These are phyloP conservation scores for Russula griseocarnosa DNA, from an alignment of 768 basidiomycete genomes.

Conservation along the genomic window DNA sequence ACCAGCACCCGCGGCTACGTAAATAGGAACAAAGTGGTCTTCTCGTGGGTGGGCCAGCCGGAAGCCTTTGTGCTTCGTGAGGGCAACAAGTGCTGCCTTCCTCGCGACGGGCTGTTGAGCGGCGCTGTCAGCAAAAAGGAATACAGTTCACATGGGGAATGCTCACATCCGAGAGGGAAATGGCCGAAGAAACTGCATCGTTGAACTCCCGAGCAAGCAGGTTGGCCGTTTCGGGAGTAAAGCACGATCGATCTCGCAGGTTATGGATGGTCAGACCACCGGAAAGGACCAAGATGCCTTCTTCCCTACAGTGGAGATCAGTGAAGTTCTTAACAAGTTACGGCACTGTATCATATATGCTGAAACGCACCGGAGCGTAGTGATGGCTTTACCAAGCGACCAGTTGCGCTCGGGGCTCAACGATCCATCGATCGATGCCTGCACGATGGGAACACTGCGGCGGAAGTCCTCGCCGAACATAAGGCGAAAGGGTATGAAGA, in stretches of 20 bases:
- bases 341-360: neutral
- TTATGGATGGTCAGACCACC: constrained; percentile 72
- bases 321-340: neutral
- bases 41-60: constrained; percentile 66
- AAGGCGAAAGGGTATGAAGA: constrained; percentile 71
- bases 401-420: constrained; percentile 60
- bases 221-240: constrained; percentile 47
- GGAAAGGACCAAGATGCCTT: constrained; percentile 63
- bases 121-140: neutral
- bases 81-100: constrained; percentile 50
- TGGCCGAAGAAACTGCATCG: constrained; percentile 53
- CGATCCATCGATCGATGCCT: constrained; percentile 62
- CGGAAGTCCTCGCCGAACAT: constrained; percentile 72
- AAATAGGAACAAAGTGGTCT: constrained; percentile 79
- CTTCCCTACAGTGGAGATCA: constrained; percentile 41
- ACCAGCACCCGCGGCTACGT: constrained; percentile 71
- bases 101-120: constrained; percentile 45
- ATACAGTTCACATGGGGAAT: constrained; percentile 5
- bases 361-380: constrained; percentile 49
- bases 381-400: constrained; percentile 58
- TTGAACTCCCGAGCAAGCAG: constrained; percentile 53
- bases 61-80: constrained; percentile 60
- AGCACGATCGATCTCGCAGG: constrained; percentile 50
- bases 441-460: constrained; percentile 62
- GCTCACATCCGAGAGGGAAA: constrained; percentile 49